Conservation (phyloP, 2,329 filamentous ascomycete species). For the Penicillium polonicum region DNA sequence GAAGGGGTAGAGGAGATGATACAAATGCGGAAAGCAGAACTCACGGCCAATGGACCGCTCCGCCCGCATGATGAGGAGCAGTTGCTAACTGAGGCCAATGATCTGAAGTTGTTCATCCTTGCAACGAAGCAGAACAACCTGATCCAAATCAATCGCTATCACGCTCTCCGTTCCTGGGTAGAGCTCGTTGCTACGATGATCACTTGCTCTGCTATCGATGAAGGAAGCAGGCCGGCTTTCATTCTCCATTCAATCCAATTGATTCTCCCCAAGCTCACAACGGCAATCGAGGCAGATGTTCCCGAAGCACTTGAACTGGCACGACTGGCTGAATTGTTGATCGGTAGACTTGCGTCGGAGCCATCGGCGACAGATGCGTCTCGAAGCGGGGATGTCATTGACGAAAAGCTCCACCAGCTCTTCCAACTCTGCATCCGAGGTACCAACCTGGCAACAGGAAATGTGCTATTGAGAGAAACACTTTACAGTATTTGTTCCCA, state of each 20-base stretch:
- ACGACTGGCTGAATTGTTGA: slow-evolving; percentile 68
- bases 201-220: slow-evolving; percentile 75
- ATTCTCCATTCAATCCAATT: slow-evolving; percentile 84
- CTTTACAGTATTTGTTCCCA: slow-evolving; percentile 92
- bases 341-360: slow-evolving; percentile 43
- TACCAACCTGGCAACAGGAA: slow-evolving; percentile 70
- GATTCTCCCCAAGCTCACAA: slow-evolving; percentile 82
- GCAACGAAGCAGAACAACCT: slow-evolving; percentile 43
- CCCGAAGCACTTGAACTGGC: slow-evolving; percentile 73
- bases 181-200: slow-evolving; percentile 81
- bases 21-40: slow-evolving; percentile 48
- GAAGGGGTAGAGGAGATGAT: slow-evolving; percentile 72
- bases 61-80: slow-evolving; percentile 44
- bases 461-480: slow-evolving; percentile 70
- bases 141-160: slow-evolving; percentile 52
- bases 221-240: slow-evolving; percentile 69
- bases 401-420: slow-evolving; percentile 85
- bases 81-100: slow-evolving; percentile 40
- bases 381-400: slow-evolving; percentile 66
- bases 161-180: slow-evolving; percentile 77
- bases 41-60: slow-evolving; percentile 46
- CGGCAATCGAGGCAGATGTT: slow-evolving; percentile 66
- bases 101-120: slow-evolving; percentile 39
- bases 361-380: slow-evolving; percentile 42
- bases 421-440: slow-evolving; percentile 84